Evolutionary conservation across 306 rosid genomes (phyloP), one percentile per base, ranked within the genome.

Genomic region (Dalbergia oliveri): DNA sequence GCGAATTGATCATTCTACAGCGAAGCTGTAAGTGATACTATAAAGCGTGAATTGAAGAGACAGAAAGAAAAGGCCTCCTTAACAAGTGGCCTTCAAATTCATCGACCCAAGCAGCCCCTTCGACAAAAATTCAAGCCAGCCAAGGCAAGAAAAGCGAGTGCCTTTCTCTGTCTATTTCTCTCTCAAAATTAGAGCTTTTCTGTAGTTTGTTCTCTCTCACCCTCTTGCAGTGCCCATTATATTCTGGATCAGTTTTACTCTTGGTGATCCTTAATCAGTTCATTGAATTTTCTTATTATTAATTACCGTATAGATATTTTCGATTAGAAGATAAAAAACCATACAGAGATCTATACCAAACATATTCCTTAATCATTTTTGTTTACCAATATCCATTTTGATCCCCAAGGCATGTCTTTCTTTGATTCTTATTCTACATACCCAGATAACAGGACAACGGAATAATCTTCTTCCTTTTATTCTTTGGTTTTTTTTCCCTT

Each of bases 401-500:
- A 31, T 69, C 63, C 34, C 26, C 4, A 57, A 56, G 2, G 31
- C 31, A 26, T 26, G 31, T 37, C 44, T 59, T 69, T 69, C 1
- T 64, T 44, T 13, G 34, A 82, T 82, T 81, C 63, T 72, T 77
- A 35, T 72, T 58, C 69, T 59, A 69, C 35, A 35, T 50, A 68
- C 41, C 31, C 45, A 43, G 33, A 61, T 59, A 51, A 59, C 58
- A 14, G 49, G 80, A 66, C 14, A 21, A 37, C 34, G 23, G 44
- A 39, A 39, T 33, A 45, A 45, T 16, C 5, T 21, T 21, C 34
- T 8, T 68, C n/a, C 16, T n/a, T 8, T 3, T 11, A 0, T 10
- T 8, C 9, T 0, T 26, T 26, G 1, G 1, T 26, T 2, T 26
- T 26, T 26, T 26, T 2, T 2, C 3, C 31, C 0, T n/a, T 11